Base-by-base conservation (phyloP, 129 eudicot genomes). In the Helichrysum umbraculigerum region DNA sequence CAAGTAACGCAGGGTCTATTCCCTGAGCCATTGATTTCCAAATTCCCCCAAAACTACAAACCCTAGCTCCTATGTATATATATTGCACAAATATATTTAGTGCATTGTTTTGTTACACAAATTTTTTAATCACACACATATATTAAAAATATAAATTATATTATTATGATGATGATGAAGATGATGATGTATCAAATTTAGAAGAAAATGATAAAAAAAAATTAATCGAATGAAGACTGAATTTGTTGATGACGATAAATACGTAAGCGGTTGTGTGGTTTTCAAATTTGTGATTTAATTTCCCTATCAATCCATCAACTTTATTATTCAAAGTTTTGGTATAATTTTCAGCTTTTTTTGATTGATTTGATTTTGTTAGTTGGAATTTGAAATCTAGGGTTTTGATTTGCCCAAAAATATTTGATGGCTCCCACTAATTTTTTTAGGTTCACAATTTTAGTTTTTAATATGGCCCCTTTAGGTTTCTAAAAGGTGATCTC, bases 1-100 rank as follows among this genome's bases (percentile, higher is more conserved):
- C 96, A 11, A 89, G 78, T 16, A 89, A 76, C 11, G 67, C 88
- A 69, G 85, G 81, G 56, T 89, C 88, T 30, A 89, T 85, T 30
- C 87, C 91, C 76, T 69, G 81, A 29, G 87, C 90, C 92, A 80
- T 81, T 72, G 73, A 37, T 76, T 65, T 62, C 12, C n/a, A 44
- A 70, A 67, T 50, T 39, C 57, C 75, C 47, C 63, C 63, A 30
- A 70, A 32, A 64, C 67, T 77, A 62, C 60, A 83, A 84, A 84
- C 85, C 82, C 82, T 84, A 76, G 66, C 78, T 72, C 32, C 59
- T 44, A 74, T 28, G 54, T 42, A 33, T 4, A 19, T 50, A 63
- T 25, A 25, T 25, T 25, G 1, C 0, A 25, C 28, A 25, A 25
- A 25, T 25, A 25, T 16, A 10, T 44, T 17, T 35, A 68, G 67